These are phyloP conservation scores for Aspergillus fischeri DNA, from an alignment of 2,329 filamentous ascomycete genomes.

Conservation along the genomic window DNA sequence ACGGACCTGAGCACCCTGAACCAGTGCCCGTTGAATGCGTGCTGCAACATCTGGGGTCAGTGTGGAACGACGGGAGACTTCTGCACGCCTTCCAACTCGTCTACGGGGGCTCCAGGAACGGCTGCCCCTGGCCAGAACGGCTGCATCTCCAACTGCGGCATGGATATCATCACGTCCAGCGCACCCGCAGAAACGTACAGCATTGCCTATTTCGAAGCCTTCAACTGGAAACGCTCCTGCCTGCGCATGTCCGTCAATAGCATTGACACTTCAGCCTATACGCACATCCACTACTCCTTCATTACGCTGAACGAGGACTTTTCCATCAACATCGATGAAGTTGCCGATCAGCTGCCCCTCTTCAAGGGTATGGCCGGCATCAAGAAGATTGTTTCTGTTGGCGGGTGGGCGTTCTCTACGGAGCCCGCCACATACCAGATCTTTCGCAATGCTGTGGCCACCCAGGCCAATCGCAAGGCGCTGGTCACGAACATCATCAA, in stretches of 20 bases:
- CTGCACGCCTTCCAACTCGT: conserved; percentile 29
- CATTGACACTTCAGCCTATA: conserved; percentile 22
- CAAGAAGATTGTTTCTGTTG: conserved; percentile 43
- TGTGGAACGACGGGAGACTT: conserved; percentile 45
- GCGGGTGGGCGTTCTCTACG: conserved; percentile 45
- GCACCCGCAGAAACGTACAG: conserved; percentile 16
- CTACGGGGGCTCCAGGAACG: conserved; percentile 36
- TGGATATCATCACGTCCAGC: conserved; percentile 26
- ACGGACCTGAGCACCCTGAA: conserved; percentile 39
- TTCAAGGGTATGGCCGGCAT: conserved; percentile 27
- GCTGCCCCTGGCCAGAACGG: conserved; percentile 30
- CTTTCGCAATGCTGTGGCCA: conserved; percentile 34
- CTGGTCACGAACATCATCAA: conserved; percentile 35
- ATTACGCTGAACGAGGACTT: conserved; percentile 30
- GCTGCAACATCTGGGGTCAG: conserved; percentile 43
- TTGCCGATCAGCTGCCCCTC: conserved; percentile 26
- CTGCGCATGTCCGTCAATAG: conserved; percentile 23
- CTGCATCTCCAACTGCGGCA: conserved; percentile 43
- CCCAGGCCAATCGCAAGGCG: conserved; percentile 33
- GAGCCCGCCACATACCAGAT: conserved; percentile 34
- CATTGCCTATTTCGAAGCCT: conserved; percentile 33
- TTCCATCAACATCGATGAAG: conserved; percentile 21
- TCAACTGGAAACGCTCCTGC: conserved; percentile 27
- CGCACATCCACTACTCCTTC: conserved; percentile 39
- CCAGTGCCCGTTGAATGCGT: conserved; percentile 43